These are phyloP conservation scores for Botrytis fragariae DNA, from an alignment of 2,329 filamentous ascomycete species.

Conservation along the genomic window DNA sequence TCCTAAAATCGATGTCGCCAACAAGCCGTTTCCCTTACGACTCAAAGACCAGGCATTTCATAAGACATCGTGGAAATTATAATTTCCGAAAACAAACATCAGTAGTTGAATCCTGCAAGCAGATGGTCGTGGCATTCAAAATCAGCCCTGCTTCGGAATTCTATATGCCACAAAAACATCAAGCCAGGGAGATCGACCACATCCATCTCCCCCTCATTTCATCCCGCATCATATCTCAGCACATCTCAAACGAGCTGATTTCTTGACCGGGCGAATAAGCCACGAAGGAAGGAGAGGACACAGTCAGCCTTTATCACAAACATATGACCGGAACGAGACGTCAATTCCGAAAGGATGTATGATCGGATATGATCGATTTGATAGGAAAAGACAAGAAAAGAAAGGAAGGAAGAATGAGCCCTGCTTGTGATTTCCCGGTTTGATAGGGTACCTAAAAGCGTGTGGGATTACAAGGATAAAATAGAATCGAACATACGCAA, in stretches of 20 bases:
- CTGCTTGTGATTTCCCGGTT: background rate
- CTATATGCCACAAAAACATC: background rate
- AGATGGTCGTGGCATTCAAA: conserved; percentile 7
- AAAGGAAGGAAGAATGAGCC: background rate
- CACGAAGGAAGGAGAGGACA: background rate
- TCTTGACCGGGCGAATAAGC: background rate
- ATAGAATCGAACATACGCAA: background rate
- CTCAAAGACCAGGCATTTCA: background rate
- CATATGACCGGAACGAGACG: background rate
- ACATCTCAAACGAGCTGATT: background rate
- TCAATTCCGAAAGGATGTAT: background rate
- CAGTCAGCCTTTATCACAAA: background rate
- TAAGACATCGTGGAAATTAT: background rate
- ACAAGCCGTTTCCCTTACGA: background rate
- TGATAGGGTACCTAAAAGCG: background rate
- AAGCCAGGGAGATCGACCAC: background rate
- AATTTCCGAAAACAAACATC: background rate
- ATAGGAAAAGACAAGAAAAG: background rate
- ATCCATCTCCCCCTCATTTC: background rate
- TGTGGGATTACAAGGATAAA: background rate
- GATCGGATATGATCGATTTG: background rate
- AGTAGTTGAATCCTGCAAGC: background rate
- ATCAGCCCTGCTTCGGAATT: background rate
- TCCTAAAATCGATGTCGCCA: background rate
- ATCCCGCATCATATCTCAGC: background rate